phyloP scores from a whole-genome alignment of 306 rosid genomes.

The Corylus americana region DNA sequence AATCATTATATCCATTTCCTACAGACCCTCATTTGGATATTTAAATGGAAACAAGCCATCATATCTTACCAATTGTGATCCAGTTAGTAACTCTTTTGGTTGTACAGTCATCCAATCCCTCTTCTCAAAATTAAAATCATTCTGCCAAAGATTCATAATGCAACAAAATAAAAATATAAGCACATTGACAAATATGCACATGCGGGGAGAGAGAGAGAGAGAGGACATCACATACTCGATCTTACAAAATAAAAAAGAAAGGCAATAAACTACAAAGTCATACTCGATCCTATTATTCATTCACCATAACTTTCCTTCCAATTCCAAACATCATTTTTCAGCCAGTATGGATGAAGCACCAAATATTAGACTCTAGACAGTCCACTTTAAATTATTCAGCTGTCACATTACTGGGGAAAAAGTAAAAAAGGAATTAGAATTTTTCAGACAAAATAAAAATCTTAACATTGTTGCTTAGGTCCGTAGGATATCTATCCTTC shows the following conservation, averaged over 20 bases:
- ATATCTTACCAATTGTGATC: conserved; percentile 67
- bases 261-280: too few relatives aligned
- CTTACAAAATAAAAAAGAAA: neutral
- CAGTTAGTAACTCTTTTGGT: conserved; percentile 67
- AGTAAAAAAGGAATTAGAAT: neutral
- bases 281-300: neutral
- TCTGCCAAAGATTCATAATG: conserved; percentile 49
- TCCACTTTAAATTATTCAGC: neutral
- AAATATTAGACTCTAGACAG: neutral
- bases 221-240: neutral
- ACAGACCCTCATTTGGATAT: conserved; percentile 8
- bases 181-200: neutral
- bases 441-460: neutral
- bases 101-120: conserved; percentile 85
- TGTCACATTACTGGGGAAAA: neutral
- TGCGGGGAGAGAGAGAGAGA: neutral
- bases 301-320: neutral
- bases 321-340: neutral
- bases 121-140: conserved; percentile 82
- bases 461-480: too few relatives aligned
- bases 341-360: neutral
- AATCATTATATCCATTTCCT: conserved; percentile 1
- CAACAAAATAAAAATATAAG: neutral
- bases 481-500: too few relatives aligned
- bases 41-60: conserved; percentile 17